Base-by-base conservation (phyloP, 1,139 yeast genomes). In the Suhomyces yuchorum region DNA sequence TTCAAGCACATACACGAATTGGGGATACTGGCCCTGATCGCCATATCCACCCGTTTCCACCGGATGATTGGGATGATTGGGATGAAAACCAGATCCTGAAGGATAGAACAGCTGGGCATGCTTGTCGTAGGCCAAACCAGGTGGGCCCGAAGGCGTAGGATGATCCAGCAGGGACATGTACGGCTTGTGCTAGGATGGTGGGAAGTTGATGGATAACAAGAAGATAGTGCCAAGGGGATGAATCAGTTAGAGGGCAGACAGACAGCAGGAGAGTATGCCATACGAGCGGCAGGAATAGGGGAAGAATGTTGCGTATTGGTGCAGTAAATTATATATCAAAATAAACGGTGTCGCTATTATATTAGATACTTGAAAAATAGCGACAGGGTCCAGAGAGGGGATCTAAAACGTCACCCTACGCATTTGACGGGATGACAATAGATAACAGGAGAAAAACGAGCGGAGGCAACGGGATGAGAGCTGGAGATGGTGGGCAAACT, bases 111-210 rank as follows among this genome's bases (percentile, higher is more conserved):
- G 37, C 19, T 23, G 18, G 19, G 39, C 71, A 49, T 63, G 59
- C 43, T 56, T 63, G 50, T 68, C 65, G 48, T 50, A 30, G 19
- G 60, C 24, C 15, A 4, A 43, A 42, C 22, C 40, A 12, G 24
- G 40, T 12, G 6, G 46, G 17, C n/a, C 37, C 18, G 45, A 24
- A 35, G 42, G 22, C 23, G 35, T 14, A 18, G 37, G n/a, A 8
- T 26, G 39, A 17, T 41, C 34, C 44, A 35, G 39, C 38, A 41
- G 35, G 14, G 44, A 32, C 44, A 41, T 41, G 44, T 23, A 41
- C 39, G 26, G 44, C 40, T 35, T 33, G 24, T 26, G 41, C 38
- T 7, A 33, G 36, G 30, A 26, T 26, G 30, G 30, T 26, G 11
- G 14, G 30, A 12, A 26, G 7, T 26, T 9, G 30, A 11, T 12